Evolutionary conservation across 441 rosid species (phyloP), one percentile per base, ranked within the genome.

Genomic region (Pelargonium myrrhifolium): DNA sequence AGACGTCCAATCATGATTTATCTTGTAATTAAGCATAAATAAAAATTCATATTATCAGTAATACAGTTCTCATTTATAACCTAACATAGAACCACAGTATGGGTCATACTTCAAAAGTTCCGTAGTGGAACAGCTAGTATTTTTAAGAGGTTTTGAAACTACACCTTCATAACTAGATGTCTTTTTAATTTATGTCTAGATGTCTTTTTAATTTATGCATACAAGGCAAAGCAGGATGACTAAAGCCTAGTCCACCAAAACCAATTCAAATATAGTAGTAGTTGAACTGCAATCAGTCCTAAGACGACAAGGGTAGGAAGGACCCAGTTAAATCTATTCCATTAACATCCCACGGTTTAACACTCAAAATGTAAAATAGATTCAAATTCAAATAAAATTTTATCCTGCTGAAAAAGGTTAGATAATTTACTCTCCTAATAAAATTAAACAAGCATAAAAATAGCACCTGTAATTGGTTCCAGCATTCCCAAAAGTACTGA

Each of bases 401-500:
- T 18, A 64, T 24, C 9, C 43, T 39, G 10, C 10, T 28, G 43
- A 39, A 9, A 39, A 39, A 9, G 4, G 8, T 39, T 39, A 39
- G 43, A 39, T 39, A 6, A 39, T 39, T 2, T 28, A 28, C 9
- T 39, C 43, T 39, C 10, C 43, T 39, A 5, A 39, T 39, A 9
- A 3, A 39, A 39, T 0, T 39, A 70, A 53, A 22, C n/a, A 22
- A 45, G 35, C 22, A 49, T 2, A 55, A 62, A 59, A 47, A 20
- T 63, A 15, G 70, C 77, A 88, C 98, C 96, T 83, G 88, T 73
- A 89, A 78, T 63, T 67, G 72, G 69, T 80, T 81, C 91, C 91
- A 92, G 71, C 96, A 89, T 69, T 85, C 86, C 98, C 98, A 92
- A 71, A 92, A 92, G 73, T 92, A 81, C 60, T 68, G 71, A 28